Evolutionary conservation across 306 rosid genomes (phyloP).

Genomic region (Pueraria montana): DNA sequence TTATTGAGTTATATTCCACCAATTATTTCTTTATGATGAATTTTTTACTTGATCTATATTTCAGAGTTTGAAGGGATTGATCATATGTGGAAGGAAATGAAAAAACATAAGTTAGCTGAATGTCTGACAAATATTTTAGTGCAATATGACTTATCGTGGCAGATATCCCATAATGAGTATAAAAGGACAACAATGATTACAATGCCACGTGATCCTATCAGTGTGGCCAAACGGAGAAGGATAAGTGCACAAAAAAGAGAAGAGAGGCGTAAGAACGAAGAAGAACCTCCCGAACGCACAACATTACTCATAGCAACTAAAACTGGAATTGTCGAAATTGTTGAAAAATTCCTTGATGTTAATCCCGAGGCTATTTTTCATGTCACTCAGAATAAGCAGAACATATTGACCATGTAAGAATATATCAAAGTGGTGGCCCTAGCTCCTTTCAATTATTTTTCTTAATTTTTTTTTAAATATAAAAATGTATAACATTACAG

Average conservation of each 20-base stretch:
- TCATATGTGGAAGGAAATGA: neutral
- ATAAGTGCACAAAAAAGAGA: neutral
- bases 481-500: neutral
- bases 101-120: slow-evolving; percentile 4
- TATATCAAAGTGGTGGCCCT: neutral
- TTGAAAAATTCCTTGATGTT: neutral
- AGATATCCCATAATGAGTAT: neutral
- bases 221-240: neutral
- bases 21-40: neutral
- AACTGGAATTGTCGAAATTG: slow-evolving; percentile 40
- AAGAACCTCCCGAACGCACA: neutral
- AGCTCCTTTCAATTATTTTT: neutral
- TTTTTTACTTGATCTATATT: neutral
- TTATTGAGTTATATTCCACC: neutral
- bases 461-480: neutral
- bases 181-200: neutral
- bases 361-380: slow-evolving; percentile 46
- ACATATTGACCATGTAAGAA: slow-evolving; percentile 31
- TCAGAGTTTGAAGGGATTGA: neutral
- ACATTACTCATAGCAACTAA: slow-evolving; percentile 41
- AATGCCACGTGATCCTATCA: slow-evolving; percentile 3
- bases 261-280: neutral
- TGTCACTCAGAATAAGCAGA: neutral
- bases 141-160: slow-evolving; percentile 29
- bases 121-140: neutral